phyloP scores from a whole-genome alignment of 1,284 basidiomycete genomes.

The Ceratobasidium sp. region DNA sequence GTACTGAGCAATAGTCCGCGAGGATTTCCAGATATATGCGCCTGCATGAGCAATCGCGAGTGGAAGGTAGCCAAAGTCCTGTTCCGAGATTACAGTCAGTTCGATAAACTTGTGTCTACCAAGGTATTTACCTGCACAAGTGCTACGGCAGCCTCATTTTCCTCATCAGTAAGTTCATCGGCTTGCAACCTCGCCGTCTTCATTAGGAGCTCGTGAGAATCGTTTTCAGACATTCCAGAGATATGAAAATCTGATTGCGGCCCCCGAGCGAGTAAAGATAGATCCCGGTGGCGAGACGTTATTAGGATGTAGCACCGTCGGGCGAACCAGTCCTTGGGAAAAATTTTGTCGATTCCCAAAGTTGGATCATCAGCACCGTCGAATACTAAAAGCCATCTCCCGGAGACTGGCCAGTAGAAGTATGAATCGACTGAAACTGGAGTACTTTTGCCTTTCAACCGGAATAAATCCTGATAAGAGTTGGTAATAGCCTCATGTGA shows the following conservation, averaged over 20 bases:
- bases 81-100: too few relatives aligned
- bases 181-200: neutral
- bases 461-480: neutral
- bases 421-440: too few relatives aligned
- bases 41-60: constrained; percentile 43
- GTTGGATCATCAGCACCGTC: neutral
- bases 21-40: constrained; percentile 1
- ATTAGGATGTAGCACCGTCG: neutral
- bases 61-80: constrained; percentile 33
- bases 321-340: too few relatives aligned
- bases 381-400: constrained; percentile 1
- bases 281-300: neutral
- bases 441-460: neutral
- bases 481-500: neutral
- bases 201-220: neutral
- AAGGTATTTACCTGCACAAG: constrained; percentile 21
- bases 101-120: too few relatives aligned
- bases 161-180: neutral
- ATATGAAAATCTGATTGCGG: neutral
- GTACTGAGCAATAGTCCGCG: neutral
- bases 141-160: neutral
- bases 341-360: too few relatives aligned
- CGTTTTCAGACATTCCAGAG: neutral
- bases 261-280: neutral
- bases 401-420: neutral